Percentiles rank a stretch among this genome's conserved stretches.
phyloP scores from a whole-genome alignment of 106 monocot species.

The Agapanthus africanus region DNA sequence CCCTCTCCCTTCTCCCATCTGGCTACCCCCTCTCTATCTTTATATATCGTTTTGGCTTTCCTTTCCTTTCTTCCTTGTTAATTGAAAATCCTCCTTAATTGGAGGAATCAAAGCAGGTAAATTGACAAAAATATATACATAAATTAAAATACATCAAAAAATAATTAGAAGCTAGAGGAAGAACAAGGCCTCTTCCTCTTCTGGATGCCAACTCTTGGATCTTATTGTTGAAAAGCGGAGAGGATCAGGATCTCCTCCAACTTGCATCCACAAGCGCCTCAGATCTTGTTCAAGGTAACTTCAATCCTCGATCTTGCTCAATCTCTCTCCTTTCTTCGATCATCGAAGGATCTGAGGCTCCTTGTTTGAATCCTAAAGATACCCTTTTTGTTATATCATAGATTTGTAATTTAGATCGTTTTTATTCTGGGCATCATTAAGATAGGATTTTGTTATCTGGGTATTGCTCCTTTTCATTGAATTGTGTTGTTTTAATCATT shows the following conservation, averaged over 20 bases:
- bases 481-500: conserved; percentile 6
- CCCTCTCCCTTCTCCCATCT: too few species aligned
- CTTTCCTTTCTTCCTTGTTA: too few species aligned
- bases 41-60: too few species aligned
- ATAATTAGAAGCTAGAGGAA: too few species aligned
- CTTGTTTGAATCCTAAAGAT: neutral
- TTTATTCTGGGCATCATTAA: neutral
- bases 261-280: neutral
- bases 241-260: neutral
- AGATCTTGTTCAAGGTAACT: conserved; percentile 4
- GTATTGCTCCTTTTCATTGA: neutral
- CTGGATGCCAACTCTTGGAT: conserved; percentile 13
- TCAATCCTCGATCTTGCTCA: neutral
- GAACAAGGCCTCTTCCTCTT: too few species aligned
- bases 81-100: too few species aligned
- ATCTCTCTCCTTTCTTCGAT: neutral
- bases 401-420: conserved; percentile 10
- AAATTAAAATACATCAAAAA: too few species aligned
- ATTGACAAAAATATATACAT: too few species aligned
- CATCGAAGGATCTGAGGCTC: conserved; percentile 3
- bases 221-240: neutral
- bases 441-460: conserved; percentile 10
- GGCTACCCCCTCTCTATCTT: too few species aligned
- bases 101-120: too few species aligned
- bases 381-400: neutral